Evolutionary conservation across 1,284 basidiomycete genomes (phyloP), one percentile per base, ranked within the genome.

Genomic region (Mycena sp.): DNA sequence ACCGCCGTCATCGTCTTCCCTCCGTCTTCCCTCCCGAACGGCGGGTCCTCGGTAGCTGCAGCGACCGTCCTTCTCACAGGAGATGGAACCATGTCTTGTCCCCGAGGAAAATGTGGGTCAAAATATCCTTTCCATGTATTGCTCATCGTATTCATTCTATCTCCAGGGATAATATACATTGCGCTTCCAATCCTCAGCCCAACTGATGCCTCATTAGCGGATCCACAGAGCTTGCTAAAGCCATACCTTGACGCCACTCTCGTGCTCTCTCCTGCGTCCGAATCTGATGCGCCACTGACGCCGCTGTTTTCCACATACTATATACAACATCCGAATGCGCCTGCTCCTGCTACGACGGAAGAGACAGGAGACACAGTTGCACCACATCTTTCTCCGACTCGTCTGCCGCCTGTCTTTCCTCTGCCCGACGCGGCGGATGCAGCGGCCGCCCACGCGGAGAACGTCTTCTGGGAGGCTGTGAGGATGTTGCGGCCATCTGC

Each of bases 51-150:
- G 0, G 77, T 76, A 1, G 76, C 79, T 7, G 83, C 91, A 1
- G 93, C 91, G 2, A 88, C 89, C 50, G 89, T 84, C 0, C 77
- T 96, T 51, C 78, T 94, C 52, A 90, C 91, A 41, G 97, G 96
- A 7, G 88, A 93, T 72, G 92, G 90, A 10, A 95, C 92, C 1
- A 87, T 96, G 77, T 91, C 93, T 9, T 88, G 94, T 58, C 97
- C 97, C 0, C 80, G 85, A 56, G 93, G 90, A 2, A 91, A 92
- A 85, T 93, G 95, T 95, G n/a, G n/a, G n/a, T n/a, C n/a, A n/a
- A 74, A 73, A 87, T 75, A 14, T 41, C 19, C 29, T 10, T 65
- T 29, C 45, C 55, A 61, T 21, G 53, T 51, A 32, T 56, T 37
- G 17, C 35, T 21, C 12, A 30, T 29, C 63, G n/a, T 58, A 48